Evolutionary conservation across 23 red algal species (phyloP), one percentile per base, ranked within the genome.

Genomic region (Agarophyton chilense): DNA sequence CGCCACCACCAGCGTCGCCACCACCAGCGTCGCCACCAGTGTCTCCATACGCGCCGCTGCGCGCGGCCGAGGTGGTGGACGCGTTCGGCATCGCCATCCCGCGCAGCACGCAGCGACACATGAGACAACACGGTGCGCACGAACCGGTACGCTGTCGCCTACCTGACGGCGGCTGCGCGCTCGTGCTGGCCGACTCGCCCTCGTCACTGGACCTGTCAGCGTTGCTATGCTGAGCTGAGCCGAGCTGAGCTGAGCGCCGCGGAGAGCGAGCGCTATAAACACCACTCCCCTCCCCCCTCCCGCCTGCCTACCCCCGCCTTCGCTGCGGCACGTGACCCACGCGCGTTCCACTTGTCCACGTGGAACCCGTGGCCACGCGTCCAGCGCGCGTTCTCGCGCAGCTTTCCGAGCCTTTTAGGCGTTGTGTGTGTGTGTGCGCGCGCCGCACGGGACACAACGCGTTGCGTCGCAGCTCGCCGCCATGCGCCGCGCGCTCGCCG

Each of bases 141-240:
- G 64, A 70, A 26, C 64, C 64, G 10, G 4, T 70, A 4, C 18
- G 64, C 19, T 70, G 64, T 33, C 34, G 64, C 64, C 4, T 33
- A 18, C 13, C 3, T 24, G 61, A 38, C 61, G 29, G 61, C 61
- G 29, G 5, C 11, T 73, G 83, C 45, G 39, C 83, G 32, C 46
- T 88, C 7, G 66, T 88, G 40, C 50, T 88, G 29, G 83, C 83
- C 14, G 83, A 88, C 7, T 52, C 56, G 31, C 83, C 67, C 2
- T 70, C 56, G n/a, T 54, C 58, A 49, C 24, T 88, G 28, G 83
- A 88, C 64, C 64, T 88, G 31, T 88, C 83, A 12, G 83, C 83
- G 35, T 33, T 86, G 38, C 8, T 86, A n/a, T 86, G 82, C 44
- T 86, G 42, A 83, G 55, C 3, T 21, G 13, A 49, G 17, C 3